These are phyloP conservation scores for Panicum virgatum DNA, from an alignment of 202 grass and related monocot genomes.

Conservation along the genomic window DNA sequence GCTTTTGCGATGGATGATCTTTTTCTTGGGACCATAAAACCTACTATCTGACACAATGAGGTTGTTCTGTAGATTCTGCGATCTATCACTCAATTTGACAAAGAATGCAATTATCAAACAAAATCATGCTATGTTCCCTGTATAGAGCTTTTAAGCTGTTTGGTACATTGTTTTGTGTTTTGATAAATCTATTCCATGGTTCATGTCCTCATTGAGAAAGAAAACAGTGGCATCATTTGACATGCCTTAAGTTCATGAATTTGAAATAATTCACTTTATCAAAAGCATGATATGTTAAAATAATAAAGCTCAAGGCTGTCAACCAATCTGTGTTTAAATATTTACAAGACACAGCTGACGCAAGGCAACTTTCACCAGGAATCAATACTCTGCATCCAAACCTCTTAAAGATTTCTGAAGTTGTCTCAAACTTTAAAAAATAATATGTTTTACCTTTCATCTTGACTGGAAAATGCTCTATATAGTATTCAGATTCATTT, in stretches of 20 bases:
- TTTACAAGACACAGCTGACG: neutral
- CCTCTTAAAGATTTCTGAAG: neutral
- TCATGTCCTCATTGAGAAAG: neutral
- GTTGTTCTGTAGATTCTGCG: neutral
- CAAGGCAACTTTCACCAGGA: neutral
- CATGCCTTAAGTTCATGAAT: neutral
- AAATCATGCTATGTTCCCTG: neutral
- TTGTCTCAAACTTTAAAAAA: neutral
- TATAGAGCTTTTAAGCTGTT: neutral
- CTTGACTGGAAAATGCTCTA: neutral
- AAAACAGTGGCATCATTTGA: neutral
- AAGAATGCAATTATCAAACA: neutral
- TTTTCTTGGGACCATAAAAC: neutral
- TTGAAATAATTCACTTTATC: neutral
- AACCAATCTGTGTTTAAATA: neutral
- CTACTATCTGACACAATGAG: neutral
- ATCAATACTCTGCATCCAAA: neutral
- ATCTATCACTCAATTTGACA: neutral
- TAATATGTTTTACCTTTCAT: neutral
- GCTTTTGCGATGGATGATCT: neutral
- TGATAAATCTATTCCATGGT: neutral
- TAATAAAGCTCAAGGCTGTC: neutral
- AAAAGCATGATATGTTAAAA: conserved; percentile 1
- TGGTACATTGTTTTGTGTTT: neutral
- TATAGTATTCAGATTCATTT: neutral